These are phyloP conservation scores for Leucogyrophana mollusca DNA, from an alignment of 768 basidiomycete genomes.

Conservation along the genomic window DNA sequence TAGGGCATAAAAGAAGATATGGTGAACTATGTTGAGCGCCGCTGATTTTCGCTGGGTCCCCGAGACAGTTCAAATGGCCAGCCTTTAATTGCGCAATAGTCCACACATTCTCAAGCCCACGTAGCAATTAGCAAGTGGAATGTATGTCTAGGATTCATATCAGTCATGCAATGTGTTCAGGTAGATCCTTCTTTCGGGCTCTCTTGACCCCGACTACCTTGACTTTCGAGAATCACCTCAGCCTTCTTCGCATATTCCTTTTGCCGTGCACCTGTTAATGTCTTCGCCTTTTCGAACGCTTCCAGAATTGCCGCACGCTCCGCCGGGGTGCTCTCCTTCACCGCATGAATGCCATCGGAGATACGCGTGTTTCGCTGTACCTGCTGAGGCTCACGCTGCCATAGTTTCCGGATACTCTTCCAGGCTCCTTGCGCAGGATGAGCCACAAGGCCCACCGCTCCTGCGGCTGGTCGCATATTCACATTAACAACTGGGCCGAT, in stretches of 20 bases:
- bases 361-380: conserved; percentile 36
- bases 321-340: conserved; percentile 29
- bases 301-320: conserved; percentile 33
- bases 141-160: too few relatives aligned
- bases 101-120: background rate
- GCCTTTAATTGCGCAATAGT: too few relatives aligned
- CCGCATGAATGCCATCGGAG: conserved; percentile 38
- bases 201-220: too few relatives aligned
- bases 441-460: conserved; percentile 28
- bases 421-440: conserved; percentile 34
- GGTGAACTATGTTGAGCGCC: too few relatives aligned
- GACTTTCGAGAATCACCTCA: conserved; percentile 23
- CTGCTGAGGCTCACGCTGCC: conserved; percentile 30
- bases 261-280: conserved; percentile 30
- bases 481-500: conserved; percentile 27
- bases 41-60: too few relatives aligned
- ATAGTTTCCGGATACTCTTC: conserved; percentile 33
- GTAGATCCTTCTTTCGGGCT: too few relatives aligned
- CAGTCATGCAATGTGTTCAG: too few relatives aligned
- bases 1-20: too few relatives aligned
- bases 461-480: conserved; percentile 30
- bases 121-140: too few relatives aligned
- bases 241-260: conserved; percentile 32
- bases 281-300: conserved; percentile 36
- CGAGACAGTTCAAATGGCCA: too few relatives aligned